Conservation (phyloP, 805 yeast species). For the Clavispora santaluciae region DNA sequence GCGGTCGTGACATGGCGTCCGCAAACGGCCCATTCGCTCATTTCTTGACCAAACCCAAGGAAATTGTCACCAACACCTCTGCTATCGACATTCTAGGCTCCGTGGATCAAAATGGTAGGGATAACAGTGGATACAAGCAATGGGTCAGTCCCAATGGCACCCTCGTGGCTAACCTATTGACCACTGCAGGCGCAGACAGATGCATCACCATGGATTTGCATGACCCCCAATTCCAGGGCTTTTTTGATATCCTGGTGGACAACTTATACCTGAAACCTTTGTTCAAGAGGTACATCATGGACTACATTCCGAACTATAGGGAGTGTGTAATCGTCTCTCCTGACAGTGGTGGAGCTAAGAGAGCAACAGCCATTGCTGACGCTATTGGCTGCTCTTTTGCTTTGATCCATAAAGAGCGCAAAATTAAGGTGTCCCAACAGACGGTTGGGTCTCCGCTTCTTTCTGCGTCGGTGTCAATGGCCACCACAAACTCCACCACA, state of each 20-base stretch:
- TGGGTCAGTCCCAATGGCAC: constrained; percentile 98
- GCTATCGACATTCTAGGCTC: constrained; percentile 27
- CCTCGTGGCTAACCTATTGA: constrained; percentile 77
- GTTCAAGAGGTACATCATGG: constrained; percentile 76
- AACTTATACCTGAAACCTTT: constrained; percentile 86
- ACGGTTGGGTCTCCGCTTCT: constrained; percentile 15
- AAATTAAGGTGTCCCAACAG: constrained; percentile 39
- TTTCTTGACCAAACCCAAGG: constrained; percentile 15
- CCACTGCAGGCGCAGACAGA: constrained; percentile 94
- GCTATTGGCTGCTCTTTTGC: constrained; percentile 86
- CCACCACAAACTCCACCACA: constrained; percentile 13
- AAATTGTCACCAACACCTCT: constrained; percentile 30
- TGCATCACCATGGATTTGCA: constrained; percentile 97
- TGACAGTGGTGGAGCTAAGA: constrained; percentile 98
- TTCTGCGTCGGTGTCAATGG: constrained; percentile 16
- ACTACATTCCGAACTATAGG: constrained; percentile 70
- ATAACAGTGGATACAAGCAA: constrained; percentile 72
- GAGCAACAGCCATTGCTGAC: constrained; percentile 95
- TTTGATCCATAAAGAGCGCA: constrained; percentile 87
- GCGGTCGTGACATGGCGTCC: constrained; percentile 9
- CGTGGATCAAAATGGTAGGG: constrained; percentile 34
- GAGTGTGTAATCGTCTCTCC: constrained; percentile 94
- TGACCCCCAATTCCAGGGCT: constrained; percentile 97
- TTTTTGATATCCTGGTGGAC: constrained; percentile 94
- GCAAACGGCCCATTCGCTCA: constrained; percentile 9